Conservation (phyloP, 2,329 filamentous ascomycete species). For the Apiospora malaysiana region DNA sequence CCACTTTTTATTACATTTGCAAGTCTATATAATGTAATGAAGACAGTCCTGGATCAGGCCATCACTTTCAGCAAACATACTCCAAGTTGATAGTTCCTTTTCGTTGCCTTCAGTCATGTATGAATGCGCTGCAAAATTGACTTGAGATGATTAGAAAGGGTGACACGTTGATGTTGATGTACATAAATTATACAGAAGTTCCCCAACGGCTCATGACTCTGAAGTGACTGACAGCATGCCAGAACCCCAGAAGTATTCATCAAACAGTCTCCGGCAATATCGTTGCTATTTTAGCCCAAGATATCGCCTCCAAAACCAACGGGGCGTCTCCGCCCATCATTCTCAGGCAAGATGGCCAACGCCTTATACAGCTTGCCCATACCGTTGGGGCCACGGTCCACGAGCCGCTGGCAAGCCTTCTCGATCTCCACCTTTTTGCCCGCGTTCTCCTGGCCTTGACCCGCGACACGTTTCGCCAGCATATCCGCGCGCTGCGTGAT, state of each 20-base stretch:
- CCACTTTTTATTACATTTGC: no score
- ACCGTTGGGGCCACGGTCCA: slow-evolving; percentile 81
- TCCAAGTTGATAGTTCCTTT: no score
- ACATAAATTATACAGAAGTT: background rate
- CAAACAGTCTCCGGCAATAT: background rate
- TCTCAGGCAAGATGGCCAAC: slow-evolving; percentile 87
- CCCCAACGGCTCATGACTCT: background rate
- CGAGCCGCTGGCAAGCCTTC: slow-evolving; percentile 77
- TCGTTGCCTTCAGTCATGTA: no score
- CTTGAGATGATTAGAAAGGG: background rate
- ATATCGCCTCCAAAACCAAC: slow-evolving; percentile 89
- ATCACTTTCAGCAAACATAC: no score
- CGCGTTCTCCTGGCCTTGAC: slow-evolving; percentile 41
- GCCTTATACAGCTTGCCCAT: slow-evolving; percentile 98
- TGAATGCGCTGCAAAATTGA: no score
- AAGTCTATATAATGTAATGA: no score
- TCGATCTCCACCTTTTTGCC: slow-evolving; percentile 66
- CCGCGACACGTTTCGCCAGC: slow-evolving; percentile 56
- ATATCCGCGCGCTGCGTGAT: slow-evolving; percentile 78
- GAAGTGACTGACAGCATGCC: background rate
- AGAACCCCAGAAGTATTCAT: background rate
- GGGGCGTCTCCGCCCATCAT: slow-evolving; percentile 73
- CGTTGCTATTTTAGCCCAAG: background rate
- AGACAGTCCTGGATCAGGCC: no score
- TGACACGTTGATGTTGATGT: background rate